These are phyloP conservation scores for Pholiota conissans DNA, from an alignment of 768 basidiomycete species.

Conservation along the genomic window DNA sequence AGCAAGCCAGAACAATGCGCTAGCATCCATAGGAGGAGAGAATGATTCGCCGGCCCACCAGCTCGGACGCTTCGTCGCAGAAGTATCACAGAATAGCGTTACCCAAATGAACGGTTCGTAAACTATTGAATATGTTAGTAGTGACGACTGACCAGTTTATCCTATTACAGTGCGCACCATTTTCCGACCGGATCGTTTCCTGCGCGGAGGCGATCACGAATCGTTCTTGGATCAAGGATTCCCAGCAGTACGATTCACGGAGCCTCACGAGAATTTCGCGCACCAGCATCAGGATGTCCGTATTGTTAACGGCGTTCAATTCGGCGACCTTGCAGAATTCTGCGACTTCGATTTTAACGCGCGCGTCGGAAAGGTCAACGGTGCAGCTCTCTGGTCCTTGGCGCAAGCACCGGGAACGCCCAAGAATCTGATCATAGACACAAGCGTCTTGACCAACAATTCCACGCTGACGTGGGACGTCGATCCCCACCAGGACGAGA, in stretches of 20 bases:
- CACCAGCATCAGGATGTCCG: slow-evolving; percentile 60
- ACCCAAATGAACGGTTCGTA: slow-evolving; percentile 56
- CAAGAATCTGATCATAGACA: slow-evolving; percentile 45
- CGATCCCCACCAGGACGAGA: slow-evolving; percentile 26
- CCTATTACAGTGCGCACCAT: slow-evolving; percentile 46
- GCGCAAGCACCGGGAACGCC: slow-evolving; percentile 57
- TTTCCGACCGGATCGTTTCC: slow-evolving; percentile 53
- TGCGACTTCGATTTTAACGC: slow-evolving; percentile 53
- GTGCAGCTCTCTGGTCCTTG: slow-evolving; percentile 52
- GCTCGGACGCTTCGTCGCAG: slow-evolving; percentile 51
- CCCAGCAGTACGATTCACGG: slow-evolving; percentile 56
- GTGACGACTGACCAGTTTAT: background rate
- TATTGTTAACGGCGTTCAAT: slow-evolving; percentile 49
- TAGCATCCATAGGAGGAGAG: slow-evolving; percentile 48
- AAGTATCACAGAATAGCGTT: slow-evolving; percentile 47
- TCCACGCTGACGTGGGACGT: slow-evolving; percentile 49
- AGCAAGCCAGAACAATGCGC: slow-evolving; percentile 30
- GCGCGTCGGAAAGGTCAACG: slow-evolving; percentile 52
- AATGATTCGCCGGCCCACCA: slow-evolving; percentile 54
- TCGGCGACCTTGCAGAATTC: slow-evolving; percentile 55
- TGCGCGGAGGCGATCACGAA: slow-evolving; percentile 55
- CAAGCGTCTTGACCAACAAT: slow-evolving; percentile 51
- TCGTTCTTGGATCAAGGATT: slow-evolving; percentile 51
- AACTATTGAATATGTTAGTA: slow-evolving; percentile 10
- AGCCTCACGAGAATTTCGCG: slow-evolving; percentile 56